Conservation (phyloP, 331 rosid genomes). For the Rhamnella rubrinervis region DNA sequence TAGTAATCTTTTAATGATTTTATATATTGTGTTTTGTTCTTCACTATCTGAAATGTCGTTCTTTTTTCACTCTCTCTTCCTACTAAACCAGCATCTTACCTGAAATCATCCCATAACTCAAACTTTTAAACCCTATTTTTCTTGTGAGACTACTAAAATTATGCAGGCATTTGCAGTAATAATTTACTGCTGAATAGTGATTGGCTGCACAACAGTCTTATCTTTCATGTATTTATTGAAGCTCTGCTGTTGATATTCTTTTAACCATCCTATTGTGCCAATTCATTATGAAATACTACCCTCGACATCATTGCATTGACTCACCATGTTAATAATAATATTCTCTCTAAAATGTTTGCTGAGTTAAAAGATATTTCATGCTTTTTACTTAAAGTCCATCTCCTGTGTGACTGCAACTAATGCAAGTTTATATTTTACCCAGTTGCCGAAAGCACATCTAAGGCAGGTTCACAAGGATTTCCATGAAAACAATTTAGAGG, state of each 20-base stretch:
- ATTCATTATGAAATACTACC: slow-evolving; percentile 7
- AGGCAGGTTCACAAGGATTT: slow-evolving; percentile 85
- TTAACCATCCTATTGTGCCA: not conserved
- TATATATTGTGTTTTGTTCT: not conserved
- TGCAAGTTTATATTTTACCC: slow-evolving; percentile 40
- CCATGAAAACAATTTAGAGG: slow-evolving; percentile 83
- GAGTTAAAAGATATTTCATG: not conserved
- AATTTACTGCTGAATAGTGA: not conserved
- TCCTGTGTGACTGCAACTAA: slow-evolving; percentile 18
- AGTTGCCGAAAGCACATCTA: slow-evolving; percentile 78
- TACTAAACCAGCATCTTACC: not conserved
- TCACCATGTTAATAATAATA: not conserved
- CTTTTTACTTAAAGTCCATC: not conserved
- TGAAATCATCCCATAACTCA: not conserved
- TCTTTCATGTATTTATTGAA: not conserved
- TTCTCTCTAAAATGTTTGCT: not conserved
- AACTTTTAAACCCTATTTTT: not conserved
- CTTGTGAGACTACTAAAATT: not conserved
- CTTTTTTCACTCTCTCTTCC: not conserved
- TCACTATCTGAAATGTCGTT: not conserved
- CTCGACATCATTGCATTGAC: slow-evolving; percentile 6
- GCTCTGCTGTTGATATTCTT: not conserved
- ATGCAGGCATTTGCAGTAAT: too few species aligned
- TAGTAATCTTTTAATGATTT: not conserved
- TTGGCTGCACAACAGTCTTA: not conserved